A percentile compares a stretch with the other conserved stretches of the same genome.
Conservation (phyloP, 305 asterid species). For the Coffea humblotiana region DNA sequence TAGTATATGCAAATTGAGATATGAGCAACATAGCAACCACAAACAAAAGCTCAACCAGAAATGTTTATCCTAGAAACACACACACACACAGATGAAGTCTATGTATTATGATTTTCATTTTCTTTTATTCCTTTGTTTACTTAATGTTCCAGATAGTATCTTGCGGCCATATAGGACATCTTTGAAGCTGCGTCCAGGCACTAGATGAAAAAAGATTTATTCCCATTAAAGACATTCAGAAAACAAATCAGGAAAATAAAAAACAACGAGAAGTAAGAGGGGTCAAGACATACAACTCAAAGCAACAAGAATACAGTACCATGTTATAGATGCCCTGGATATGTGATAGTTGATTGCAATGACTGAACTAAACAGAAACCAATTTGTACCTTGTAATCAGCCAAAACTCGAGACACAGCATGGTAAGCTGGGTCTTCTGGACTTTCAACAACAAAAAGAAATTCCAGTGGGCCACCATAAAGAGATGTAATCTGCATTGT, state of each 20-base stretch:
- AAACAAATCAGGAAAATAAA: neutral
- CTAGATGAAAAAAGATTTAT: neutral
- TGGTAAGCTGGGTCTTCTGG: constrained; percentile 90
- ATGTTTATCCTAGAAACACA: no score
- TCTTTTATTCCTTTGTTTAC: neutral
- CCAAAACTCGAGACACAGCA: constrained; percentile 67
- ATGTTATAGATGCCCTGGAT: neutral
- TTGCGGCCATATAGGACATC: neutral
- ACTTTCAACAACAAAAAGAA: constrained; percentile 90
- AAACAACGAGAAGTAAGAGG: neutral
- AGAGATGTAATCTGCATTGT: constrained; percentile 84
- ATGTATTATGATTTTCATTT: neutral
- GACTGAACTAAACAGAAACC: neutral
- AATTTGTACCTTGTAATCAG: constrained; percentile 62
- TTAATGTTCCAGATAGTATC: neutral
- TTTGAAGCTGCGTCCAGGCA: neutral
- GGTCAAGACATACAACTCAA: neutral
- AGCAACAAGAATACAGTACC: neutral
- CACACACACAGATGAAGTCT: neutral
- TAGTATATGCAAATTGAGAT: neutral
- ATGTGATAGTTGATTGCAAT: neutral
- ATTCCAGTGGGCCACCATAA: constrained; percentile 93
- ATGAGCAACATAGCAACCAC: neutral
- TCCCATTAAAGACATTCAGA: neutral
- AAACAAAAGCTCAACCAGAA: neutral